These are phyloP conservation scores for Geotrichum citri-aurantii DNA, from an alignment of 1,139 yeast genomes.

Conservation along the genomic window DNA sequence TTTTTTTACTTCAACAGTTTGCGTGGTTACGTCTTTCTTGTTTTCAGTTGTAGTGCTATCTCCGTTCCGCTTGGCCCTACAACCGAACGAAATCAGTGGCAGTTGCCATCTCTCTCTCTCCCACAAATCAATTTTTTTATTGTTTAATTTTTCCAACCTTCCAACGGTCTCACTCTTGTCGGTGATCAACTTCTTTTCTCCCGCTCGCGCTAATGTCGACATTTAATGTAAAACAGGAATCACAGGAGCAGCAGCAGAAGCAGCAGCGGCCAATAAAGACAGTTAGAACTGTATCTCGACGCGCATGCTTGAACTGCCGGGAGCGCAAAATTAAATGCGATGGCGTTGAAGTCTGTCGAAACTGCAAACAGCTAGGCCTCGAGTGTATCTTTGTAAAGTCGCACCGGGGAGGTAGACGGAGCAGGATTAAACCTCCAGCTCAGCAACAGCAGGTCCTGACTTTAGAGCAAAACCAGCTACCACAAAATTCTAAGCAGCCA, in stretches of 20 bases:
- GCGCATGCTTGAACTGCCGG: conserved; percentile 58
- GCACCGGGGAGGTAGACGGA: conserved; percentile 55
- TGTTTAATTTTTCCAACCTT: too few relatives aligned
- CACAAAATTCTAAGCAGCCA: neutral
- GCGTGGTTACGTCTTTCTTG: too few relatives aligned
- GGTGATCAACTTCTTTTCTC: neutral
- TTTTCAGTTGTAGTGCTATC: too few relatives aligned
- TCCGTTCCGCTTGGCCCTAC: too few relatives aligned
- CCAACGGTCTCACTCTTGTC: neutral
- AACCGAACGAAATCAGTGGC: too few relatives aligned
- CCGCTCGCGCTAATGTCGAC: neutral
- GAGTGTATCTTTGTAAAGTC: conserved; percentile 56
- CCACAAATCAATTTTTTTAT: too few relatives aligned
- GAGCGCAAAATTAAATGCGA: conserved; percentile 61
- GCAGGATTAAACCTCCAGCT: conserved; percentile 7
- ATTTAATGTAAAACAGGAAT: too few relatives aligned
- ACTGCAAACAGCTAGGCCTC: conserved; percentile 45
- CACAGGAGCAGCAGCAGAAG: neutral
- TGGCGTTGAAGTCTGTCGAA: conserved; percentile 47
- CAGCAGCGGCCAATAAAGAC: neutral
- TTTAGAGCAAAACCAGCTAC: neutral
- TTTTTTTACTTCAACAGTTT: neutral
- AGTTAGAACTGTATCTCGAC: conserved; percentile 45
- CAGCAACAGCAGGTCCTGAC: neutral
- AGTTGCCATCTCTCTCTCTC: too few relatives aligned